phyloP scores from a whole-genome alignment of 345 rosid species.

The Camelina hispida region DNA sequence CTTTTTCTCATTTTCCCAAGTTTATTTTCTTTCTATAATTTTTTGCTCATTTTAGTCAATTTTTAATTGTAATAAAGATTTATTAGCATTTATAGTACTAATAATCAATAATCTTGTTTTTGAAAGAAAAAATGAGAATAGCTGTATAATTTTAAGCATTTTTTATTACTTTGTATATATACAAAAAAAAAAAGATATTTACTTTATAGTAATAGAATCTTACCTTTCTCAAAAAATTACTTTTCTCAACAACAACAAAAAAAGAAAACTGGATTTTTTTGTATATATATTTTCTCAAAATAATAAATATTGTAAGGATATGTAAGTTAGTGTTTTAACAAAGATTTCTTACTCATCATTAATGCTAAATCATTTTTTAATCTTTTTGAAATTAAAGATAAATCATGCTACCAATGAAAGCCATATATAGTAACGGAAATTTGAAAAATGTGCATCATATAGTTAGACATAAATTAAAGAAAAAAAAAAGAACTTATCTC shows the following conservation, averaged over 20 bases:
- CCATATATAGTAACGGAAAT: no score
- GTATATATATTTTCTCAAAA: background rate
- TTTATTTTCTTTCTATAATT: background rate
- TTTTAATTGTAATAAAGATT: background rate
- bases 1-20: background rate
- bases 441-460: no score
- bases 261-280: no score
- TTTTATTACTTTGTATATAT: background rate
- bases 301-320: background rate
- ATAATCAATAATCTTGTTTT: background rate
- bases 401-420: background rate
- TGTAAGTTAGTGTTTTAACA: background rate
- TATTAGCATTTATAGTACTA: background rate
- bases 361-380: no score
- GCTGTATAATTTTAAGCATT: background rate
- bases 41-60: background rate
- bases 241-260: no score
- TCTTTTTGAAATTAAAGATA: background rate
- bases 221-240: background rate
- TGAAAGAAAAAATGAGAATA: background rate
- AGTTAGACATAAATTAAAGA: no score
- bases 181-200: no score
- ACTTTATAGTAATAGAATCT: background rate
- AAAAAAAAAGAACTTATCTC: slow-evolving; percentile 3
- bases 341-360: background rate